Percentiles rank a stretch among this genome's conserved stretches.
Conservation (phyloP, 495 filamentous ascomycete species). For the Melanomma pulvis-pyrius region DNA sequence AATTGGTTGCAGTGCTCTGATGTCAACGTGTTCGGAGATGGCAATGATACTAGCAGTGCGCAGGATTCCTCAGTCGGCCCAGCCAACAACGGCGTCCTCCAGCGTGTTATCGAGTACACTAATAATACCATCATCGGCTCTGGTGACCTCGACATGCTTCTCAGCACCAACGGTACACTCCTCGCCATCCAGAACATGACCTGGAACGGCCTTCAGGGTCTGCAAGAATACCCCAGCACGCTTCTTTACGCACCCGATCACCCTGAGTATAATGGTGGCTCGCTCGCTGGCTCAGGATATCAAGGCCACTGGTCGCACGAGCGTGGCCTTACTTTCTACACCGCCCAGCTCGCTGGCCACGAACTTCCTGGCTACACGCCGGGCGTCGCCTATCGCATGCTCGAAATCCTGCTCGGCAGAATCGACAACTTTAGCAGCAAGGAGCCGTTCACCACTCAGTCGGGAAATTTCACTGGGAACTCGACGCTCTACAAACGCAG, state of each 20-base stretch:
- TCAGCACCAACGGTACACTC: constrained; percentile 68
- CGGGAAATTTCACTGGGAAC: constrained; percentile 33
- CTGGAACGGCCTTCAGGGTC: constrained; percentile 72
- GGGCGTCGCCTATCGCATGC: constrained; percentile 36
- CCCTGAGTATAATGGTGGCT: constrained; percentile 44
- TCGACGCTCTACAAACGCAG: constrained; percentile 27
- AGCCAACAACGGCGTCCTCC: constrained; percentile 26
- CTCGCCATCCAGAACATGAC: constrained; percentile 82
- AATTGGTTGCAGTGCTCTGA: constrained; percentile 64
- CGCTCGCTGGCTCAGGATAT: constrained; percentile 57
- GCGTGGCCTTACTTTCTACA: constrained; percentile 65
- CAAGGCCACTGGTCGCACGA: constrained; percentile 66
- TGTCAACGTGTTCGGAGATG: constrained; percentile 57
- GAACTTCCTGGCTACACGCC: constrained; percentile 35
- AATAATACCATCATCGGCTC: constrained; percentile 58
- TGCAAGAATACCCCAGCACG: constrained; percentile 56
- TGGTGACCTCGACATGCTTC: constrained; percentile 63
- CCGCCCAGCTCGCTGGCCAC: constrained; percentile 34
- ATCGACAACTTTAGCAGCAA: constrained; percentile 33
- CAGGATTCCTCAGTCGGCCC: constrained; percentile 26
- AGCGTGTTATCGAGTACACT: constrained; percentile 39
- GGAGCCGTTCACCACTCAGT: constrained; percentile 32
- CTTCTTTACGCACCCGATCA: constrained; percentile 70
- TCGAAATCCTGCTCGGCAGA: constrained; percentile 42
- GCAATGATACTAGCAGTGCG: constrained; percentile 11